Evolutionary conservation across 495 filamentous ascomycete genomes (phyloP).

Genomic region (Penicillium robsamsonii): DNA sequence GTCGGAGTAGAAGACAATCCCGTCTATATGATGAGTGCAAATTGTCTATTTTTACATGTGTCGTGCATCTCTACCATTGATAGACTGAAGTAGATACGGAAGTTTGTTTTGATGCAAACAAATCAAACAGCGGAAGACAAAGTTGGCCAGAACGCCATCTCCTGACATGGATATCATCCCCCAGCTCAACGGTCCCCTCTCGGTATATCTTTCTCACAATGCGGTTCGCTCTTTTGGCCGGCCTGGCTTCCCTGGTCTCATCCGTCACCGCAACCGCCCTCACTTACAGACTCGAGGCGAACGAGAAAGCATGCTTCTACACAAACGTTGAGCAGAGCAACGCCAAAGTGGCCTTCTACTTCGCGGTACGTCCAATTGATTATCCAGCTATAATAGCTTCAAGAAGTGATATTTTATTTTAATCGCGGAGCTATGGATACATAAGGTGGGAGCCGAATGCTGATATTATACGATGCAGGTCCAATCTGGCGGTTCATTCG

Average conservation of each 20-base stretch:
- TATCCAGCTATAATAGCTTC: background rate
- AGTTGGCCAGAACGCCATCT: constrained; percentile 41
- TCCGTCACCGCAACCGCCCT: constrained; percentile 74
- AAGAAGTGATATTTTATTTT: too few species aligned
- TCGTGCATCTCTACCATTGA: background rate
- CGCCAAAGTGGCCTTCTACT: constrained; percentile 96
- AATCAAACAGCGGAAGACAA: constrained; percentile 34
- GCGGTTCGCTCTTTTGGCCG: constrained; percentile 42
- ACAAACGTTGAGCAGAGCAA: constrained; percentile 63
- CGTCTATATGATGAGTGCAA: constrained; percentile 15
- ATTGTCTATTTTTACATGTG: background rate
- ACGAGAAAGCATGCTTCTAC: constrained; percentile 97
- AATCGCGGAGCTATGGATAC: background rate
- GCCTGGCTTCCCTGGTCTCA: constrained; percentile 66
- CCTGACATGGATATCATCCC: constrained; percentile 21
- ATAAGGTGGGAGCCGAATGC: background rate
- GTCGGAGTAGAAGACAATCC: constrained; percentile 23
- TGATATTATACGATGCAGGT: constrained; percentile 54
- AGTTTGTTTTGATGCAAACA: constrained; percentile 39
- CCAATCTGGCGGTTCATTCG: constrained; percentile 93
- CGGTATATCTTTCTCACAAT: constrained; percentile 28
- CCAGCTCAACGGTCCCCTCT: constrained; percentile 6
- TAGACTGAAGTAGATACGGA: constrained; percentile 1
- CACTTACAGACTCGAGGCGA: constrained; percentile 85
- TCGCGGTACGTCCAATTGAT: constrained; percentile 68